Conservation (phyloP, 78 protist species). For the Dictyostelium capitatum region DNA sequence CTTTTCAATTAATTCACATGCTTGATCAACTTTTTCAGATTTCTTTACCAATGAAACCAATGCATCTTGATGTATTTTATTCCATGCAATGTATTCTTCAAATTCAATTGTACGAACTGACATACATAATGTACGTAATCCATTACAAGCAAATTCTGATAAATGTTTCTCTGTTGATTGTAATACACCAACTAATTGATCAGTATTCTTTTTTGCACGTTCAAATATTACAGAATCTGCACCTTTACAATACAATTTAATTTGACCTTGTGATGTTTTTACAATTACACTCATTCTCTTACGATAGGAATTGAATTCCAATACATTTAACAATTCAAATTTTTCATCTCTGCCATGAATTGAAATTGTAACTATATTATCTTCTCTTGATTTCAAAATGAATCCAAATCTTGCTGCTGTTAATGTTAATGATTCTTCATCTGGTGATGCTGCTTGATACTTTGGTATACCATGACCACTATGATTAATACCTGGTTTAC, state of each 20-base stretch:
- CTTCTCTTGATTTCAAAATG: constrained; percentile 62
- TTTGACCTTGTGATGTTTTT: constrained; percentile 36
- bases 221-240: constrained; percentile 90
- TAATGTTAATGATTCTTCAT: constrained; percentile 69
- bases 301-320: constrained; percentile 52
- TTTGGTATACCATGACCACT: constrained; percentile 26
- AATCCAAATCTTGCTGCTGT: constrained; percentile 76
- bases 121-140: constrained; percentile 94
- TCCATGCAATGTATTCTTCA: constrained; percentile 80
- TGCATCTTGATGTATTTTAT: constrained; percentile 72
- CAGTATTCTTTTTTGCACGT: constrained; percentile 27
- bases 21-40: constrained; percentile 87
- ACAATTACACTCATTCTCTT: constrained; percentile 90
- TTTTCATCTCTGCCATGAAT: constrained; percentile 48
- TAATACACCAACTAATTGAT: background rate
- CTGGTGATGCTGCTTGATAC: constrained; percentile 82
- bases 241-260: constrained; percentile 89
- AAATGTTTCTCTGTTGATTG: constrained; percentile 78
- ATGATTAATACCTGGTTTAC: background rate
- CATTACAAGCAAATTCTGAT: constrained; percentile 85
- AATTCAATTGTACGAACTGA: constrained; percentile 77
- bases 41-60: constrained; percentile 44
- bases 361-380: constrained; percentile 19
- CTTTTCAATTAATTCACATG: constrained; percentile 82
- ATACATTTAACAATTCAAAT: constrained; percentile 45